Evolutionary conservation across 2,329 filamentous ascomycete species (phyloP).

Genomic region (Trichothecium roseum): DNA sequence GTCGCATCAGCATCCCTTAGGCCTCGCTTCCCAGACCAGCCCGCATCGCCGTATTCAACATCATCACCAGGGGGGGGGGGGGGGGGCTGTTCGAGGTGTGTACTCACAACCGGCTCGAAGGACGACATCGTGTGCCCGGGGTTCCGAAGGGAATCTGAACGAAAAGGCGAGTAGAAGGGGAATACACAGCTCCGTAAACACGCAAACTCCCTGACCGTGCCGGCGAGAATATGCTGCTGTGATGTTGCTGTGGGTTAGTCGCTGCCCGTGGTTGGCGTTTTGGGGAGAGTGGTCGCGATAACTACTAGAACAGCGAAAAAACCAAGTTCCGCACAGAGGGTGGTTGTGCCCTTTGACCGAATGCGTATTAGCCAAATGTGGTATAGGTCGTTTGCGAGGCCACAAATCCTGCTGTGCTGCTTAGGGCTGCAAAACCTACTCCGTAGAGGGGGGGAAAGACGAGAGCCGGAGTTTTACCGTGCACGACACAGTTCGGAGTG

Average conservation of each 20-base stretch:
- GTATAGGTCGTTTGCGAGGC: slow-evolving; percentile 14
- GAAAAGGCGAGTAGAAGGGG: slow-evolving; percentile 18
- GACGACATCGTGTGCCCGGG: slow-evolving; percentile 47
- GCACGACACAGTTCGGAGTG: background rate
- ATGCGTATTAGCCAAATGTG: slow-evolving; percentile 19
- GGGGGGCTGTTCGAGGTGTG: slow-evolving; percentile 7
- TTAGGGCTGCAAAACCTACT: slow-evolving; percentile 35
- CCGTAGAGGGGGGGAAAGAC: slow-evolving; percentile 2
- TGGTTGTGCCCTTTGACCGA: slow-evolving; percentile 26
- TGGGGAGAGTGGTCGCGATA: slow-evolving; percentile 29
- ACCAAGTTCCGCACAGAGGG: slow-evolving; percentile 25
- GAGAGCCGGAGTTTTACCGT: slow-evolving; percentile 19
- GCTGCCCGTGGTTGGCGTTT: slow-evolving; percentile 20
- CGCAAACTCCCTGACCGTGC: slow-evolving; percentile 25
- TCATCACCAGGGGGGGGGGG: background rate
- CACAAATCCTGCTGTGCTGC: slow-evolving; percentile 6
- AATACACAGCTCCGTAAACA: slow-evolving; percentile 23
- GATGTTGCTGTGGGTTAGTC: slow-evolving; percentile 27
- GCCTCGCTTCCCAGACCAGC: background rate
- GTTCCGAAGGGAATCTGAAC: slow-evolving; percentile 8
- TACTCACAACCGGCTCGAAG: slow-evolving; percentile 63
- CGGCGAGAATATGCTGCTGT: slow-evolving; percentile 28
- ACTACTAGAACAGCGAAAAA: slow-evolving; percentile 26
- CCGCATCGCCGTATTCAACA: background rate
- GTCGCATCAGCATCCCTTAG: background rate